Conservation (phyloP, 805 yeast genomes). For the Candida andamanensis region DNA sequence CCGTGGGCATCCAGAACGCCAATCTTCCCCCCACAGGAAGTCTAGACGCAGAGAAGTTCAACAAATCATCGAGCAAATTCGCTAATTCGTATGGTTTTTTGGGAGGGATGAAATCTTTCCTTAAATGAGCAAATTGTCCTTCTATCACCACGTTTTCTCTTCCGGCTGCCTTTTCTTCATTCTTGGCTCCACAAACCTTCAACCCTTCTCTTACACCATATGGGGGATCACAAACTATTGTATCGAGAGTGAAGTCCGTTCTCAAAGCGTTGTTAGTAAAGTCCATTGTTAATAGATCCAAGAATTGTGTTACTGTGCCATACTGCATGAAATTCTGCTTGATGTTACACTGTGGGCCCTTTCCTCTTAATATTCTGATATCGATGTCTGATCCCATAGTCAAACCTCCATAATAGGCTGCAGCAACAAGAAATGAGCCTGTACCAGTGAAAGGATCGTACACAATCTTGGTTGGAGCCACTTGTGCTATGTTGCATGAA, state of each 20-base stretch:
- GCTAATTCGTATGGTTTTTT: conserved; percentile 86
- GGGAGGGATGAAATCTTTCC: conserved; percentile 85
- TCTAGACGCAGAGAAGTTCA: conserved; percentile 66
- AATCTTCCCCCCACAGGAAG: conserved; percentile 74
- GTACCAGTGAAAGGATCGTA: conserved; percentile 98
- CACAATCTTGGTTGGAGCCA: conserved; percentile 55
- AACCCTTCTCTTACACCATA: conserved; percentile 96
- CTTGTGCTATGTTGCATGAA: conserved; percentile 83
- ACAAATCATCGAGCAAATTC: conserved; percentile 68
- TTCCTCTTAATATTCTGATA: conserved; percentile 71
- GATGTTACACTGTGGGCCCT: conserved; percentile 47
- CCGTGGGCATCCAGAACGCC: conserved; percentile 97
- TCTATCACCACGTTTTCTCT: conserved; percentile 70
- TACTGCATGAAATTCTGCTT: conserved; percentile 72
- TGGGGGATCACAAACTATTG: conserved; percentile 94
- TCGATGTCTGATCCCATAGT: conserved; percentile 90
- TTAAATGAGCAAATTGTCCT: conserved; percentile 70
- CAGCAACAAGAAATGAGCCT: conserved; percentile 88
- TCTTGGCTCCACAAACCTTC: conserved; percentile 81
- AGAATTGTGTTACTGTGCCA: conserved; percentile 46
- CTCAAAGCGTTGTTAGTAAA: conserved; percentile 88
- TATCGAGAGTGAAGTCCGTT: conserved; percentile 55
- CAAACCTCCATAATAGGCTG: conserved; percentile 75
- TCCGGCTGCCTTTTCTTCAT: conserved; percentile 62
- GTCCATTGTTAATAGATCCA: conserved; percentile 87